phyloP scores from a whole-genome alignment of 139 green algal genomes.

The Micractinium conductrix region DNA sequence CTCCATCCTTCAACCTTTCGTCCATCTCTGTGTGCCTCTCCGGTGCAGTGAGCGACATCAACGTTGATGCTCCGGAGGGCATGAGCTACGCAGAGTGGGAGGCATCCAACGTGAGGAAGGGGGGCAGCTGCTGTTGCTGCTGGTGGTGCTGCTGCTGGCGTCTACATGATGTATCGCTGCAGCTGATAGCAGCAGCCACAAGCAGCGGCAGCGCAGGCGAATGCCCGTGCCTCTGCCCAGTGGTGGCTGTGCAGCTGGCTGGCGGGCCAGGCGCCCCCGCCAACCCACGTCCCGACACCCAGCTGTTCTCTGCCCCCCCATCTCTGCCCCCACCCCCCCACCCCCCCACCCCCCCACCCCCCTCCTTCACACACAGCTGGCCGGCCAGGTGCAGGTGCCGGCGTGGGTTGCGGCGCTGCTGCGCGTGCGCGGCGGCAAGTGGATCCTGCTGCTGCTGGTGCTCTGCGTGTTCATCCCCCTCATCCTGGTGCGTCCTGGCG shows the following conservation, averaged over 20 bases:
- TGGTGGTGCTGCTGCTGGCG: no score
- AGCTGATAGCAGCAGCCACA: no score
- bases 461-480: no score
- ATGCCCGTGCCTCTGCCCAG: no score
- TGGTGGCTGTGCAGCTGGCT: not conserved
- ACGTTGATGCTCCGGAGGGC: slow-evolving; percentile 32
- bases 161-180: no score
- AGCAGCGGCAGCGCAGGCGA: no score
- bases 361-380: slow-evolving; percentile 8
- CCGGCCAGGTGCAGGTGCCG: slow-evolving; percentile 23
- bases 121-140: not conserved
- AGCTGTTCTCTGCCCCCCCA: no score
- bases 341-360: not conserved
- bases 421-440: slow-evolving; percentile 21
- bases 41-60: slow-evolving; percentile 28
- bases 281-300: no score
- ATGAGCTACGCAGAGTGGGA: slow-evolving; percentile 44
- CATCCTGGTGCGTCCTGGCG: slow-evolving; percentile 5
- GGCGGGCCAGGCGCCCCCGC: not conserved
- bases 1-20: not conserved
- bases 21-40: not conserved
- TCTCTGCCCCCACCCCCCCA: no score
- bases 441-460: slow-evolving; percentile 30
- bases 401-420: slow-evolving; percentile 32
- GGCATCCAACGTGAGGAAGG: slow-evolving; percentile 13